Conservation (phyloP, 805 yeast species). For the Scheffersomyces lignosus region DNA sequence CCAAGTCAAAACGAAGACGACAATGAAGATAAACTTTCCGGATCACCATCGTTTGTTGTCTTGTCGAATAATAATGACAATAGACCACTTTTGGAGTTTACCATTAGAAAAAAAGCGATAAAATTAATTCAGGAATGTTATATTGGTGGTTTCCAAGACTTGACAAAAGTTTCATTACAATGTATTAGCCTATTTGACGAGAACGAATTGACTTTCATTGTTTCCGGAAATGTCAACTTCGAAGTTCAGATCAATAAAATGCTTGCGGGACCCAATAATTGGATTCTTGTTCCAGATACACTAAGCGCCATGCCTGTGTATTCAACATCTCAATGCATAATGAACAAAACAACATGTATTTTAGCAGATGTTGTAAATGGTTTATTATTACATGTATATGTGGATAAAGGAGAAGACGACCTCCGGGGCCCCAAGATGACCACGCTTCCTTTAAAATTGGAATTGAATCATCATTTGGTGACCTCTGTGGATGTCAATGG, state of each 20-base stretch:
- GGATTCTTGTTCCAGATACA: neutral
- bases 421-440: conserved; percentile 1
- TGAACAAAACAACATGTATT: neutral
- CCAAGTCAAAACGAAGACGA: conserved; percentile 1
- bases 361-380: conserved; percentile 6
- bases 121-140: conserved; percentile 5
- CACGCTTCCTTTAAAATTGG: neutral
- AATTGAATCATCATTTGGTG: conserved; percentile 5
- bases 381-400: neutral
- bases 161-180: conserved; percentile 9
- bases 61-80: conserved; percentile 11
- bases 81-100: conserved; percentile 1
- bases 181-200: conserved; percentile 13
- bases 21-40: neutral
- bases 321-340: conserved; percentile 1
- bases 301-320: conserved; percentile 1
- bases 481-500: conserved; percentile 5
- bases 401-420: neutral
- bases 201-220: conserved; percentile 10
- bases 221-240: conserved; percentile 18
- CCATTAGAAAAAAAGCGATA: neutral
- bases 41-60: conserved; percentile 16
- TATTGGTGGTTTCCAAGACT: conserved; percentile 10
- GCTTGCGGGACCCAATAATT: neutral
- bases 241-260: conserved; percentile 2